Percentiles rank a stretch among this genome's conserved stretches.
These are phyloP conservation scores for Colletotrichum tropicale DNA, from an alignment of 2,329 filamentous ascomycete species.

Conservation along the genomic window DNA sequence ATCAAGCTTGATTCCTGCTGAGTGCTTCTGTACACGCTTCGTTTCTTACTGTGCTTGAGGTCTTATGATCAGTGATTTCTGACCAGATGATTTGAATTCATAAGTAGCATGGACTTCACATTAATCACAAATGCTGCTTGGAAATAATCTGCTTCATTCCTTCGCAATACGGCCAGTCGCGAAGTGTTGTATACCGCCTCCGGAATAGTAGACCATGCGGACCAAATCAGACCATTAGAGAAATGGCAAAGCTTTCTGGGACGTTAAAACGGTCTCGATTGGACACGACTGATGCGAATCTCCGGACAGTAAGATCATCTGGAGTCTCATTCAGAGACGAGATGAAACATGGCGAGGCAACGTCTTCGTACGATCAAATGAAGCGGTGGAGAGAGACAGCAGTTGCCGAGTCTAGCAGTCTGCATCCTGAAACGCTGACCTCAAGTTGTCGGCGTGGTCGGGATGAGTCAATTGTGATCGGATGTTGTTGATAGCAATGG, in stretches of 20 bases:
- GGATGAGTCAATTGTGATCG: neutral
- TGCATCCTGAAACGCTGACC: neutral
- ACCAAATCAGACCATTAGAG: fast-evolving
- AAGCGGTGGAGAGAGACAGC: neutral
- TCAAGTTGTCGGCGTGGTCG: neutral
- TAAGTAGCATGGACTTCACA: neutral
- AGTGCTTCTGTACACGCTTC: neutral
- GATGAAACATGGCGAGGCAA: neutral
- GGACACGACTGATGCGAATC: neutral
- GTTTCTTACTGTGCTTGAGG: neutral
- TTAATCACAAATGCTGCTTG: neutral
- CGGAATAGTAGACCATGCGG: neutral
- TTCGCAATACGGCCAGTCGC: neutral
- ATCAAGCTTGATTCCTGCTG: neutral
- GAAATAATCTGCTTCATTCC: neutral
- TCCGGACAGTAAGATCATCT: neutral
- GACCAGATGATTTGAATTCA: neutral
- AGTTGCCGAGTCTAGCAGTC: neutral
- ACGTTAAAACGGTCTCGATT: neutral
- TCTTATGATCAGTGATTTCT: neutral
- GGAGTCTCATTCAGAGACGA: neutral
- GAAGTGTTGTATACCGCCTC: neutral
- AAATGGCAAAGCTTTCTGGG: neutral
- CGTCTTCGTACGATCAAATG: neutral
- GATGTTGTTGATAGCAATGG: neutral